A percentile compares a stretch with the other conserved stretches of the same genome.
These are phyloP conservation scores for Myxozyma vanderwaltii DNA, from an alignment of 805 yeast genomes.

Conservation along the genomic window DNA sequence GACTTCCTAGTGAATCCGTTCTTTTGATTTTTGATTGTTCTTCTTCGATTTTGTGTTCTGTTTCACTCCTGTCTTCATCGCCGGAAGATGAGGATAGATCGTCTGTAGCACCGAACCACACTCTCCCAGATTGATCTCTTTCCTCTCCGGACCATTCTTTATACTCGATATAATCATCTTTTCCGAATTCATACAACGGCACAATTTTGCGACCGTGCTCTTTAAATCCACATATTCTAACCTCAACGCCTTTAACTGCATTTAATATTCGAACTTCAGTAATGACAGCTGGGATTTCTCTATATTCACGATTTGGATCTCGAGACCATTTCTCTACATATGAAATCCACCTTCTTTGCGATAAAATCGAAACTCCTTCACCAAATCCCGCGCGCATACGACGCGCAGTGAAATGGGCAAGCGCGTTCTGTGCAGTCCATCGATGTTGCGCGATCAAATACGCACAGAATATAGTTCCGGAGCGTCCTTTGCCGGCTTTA, in stretches of 20 bases:
- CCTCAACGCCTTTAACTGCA: constrained; percentile 34
- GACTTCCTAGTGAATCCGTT: constrained; percentile 6
- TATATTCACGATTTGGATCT: constrained; percentile 30
- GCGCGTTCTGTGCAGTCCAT: constrained; percentile 51
- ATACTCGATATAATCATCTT: constrained; percentile 15
- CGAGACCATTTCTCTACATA: constrained; percentile 54
- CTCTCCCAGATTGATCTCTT: not conserved
- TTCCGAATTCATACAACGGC: constrained; percentile 21
- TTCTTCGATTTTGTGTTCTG: not conserved
- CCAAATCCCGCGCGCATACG: constrained; percentile 62
- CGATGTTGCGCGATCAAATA: constrained; percentile 58
- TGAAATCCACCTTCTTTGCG: constrained; percentile 66
- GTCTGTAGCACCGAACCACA: constrained; percentile 1
- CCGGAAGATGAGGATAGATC: not conserved
- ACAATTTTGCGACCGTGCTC: constrained; percentile 30
- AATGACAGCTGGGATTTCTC: constrained; percentile 30
- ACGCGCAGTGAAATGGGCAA: constrained; percentile 53
- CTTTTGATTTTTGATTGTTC: not conserved
- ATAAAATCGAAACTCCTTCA: constrained; percentile 67
- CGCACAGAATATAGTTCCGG: constrained; percentile 76
- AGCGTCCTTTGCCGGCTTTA: constrained; percentile 88
- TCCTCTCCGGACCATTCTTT: not conserved
- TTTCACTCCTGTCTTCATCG: not conserved
- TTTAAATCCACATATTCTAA: constrained; percentile 31
- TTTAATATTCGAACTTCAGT: constrained; percentile 31